Percentiles rank a stretch among this genome's conserved stretches.
Evolutionary conservation across 2,329 filamentous ascomycete genomes (phyloP).

Genomic region (Beauveria sp.): DNA sequence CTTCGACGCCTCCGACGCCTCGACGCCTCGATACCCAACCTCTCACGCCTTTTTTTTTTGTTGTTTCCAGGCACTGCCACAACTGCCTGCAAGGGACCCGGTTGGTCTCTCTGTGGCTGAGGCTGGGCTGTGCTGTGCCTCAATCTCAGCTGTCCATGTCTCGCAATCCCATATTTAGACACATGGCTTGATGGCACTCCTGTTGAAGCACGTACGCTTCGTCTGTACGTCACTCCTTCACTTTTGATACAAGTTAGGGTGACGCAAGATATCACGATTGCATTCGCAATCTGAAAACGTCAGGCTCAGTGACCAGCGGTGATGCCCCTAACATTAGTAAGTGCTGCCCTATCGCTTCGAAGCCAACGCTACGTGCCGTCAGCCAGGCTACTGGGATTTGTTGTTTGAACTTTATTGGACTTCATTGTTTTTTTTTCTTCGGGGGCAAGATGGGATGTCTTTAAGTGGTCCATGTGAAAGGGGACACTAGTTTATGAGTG

Average conservation of each 20-base stretch:
- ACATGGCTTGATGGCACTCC: no score
- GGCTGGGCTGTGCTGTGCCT: constrained; percentile 4
- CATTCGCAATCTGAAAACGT: neutral
- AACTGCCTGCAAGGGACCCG: neutral
- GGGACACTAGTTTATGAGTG: neutral
- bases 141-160: neutral
- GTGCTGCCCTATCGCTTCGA: neutral
- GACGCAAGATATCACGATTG: neutral
- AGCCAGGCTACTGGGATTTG: neutral
- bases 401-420: neutral
- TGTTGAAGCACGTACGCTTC: no score
- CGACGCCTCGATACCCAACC: neutral
- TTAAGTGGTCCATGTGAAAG: neutral
- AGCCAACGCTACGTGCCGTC: neutral
- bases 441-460: neutral
- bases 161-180: neutral
- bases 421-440: neutral
- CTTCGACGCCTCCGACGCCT: no score
- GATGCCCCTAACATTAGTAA: neutral
- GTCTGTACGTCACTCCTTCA: neutral
- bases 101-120: neutral
- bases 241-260: neutral
- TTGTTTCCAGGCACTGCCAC: neutral
- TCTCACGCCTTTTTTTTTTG: neutral
- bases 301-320: neutral